phyloP scores from a whole-genome alignment of 148 eudicot genomes.

The Amaranthus cruentus region DNA sequence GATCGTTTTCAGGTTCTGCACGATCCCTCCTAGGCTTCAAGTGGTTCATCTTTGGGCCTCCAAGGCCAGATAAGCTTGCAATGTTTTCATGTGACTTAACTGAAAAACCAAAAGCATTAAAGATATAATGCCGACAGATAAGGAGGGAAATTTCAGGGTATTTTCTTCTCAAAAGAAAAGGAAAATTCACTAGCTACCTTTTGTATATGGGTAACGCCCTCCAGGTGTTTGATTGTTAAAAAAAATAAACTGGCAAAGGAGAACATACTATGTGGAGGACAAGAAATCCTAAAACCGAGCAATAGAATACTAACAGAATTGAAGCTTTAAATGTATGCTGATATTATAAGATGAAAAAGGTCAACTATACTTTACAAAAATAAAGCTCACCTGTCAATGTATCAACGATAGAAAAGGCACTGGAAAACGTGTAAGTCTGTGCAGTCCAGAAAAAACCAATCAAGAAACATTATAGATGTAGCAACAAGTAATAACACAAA shows the following conservation, averaged over 20 bases:
- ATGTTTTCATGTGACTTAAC: constrained; percentile 45
- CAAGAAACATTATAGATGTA: constrained; percentile 13
- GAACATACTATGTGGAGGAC: not conserved
- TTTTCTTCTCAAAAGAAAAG: not conserved
- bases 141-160: not conserved
- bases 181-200: not conserved
- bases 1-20: constrained; percentile 33
- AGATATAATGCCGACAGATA: constrained; percentile 7
- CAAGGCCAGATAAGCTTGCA: constrained; percentile 26
- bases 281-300: not conserved
- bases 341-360: not conserved
- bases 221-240: not conserved
- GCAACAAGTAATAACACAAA: constrained; percentile 7
- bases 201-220: not conserved
- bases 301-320: not conserved
- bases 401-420: constrained; percentile 81
- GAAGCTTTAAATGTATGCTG: not conserved
- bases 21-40: constrained; percentile 38
- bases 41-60: constrained; percentile 36
- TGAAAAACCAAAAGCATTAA: constrained; percentile 29
- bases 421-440: constrained; percentile 89
- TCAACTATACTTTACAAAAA: constrained; percentile 2
- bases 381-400: constrained; percentile 67
- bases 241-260: not conserved
- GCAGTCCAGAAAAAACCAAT: constrained; percentile 23